Percentiles rank a stretch among this genome's conserved stretches.
These are phyloP conservation scores for Aspergillus ruber DNA, from an alignment of 2,329 filamentous ascomycete genomes.

Conservation along the genomic window DNA sequence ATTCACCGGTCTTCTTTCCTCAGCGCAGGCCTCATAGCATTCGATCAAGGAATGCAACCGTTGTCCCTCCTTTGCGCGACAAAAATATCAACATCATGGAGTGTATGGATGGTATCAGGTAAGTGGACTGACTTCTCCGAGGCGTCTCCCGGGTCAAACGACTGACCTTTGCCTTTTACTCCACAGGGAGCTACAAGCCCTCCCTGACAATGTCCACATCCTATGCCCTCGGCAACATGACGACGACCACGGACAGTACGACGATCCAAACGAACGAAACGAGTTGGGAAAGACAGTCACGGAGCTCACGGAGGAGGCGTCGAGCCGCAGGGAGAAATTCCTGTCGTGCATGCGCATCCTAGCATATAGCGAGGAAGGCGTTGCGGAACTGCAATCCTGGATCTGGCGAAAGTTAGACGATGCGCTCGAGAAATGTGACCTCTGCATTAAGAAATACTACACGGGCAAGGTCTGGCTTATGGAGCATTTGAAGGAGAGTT, in stretches of 20 bases:
- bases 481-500: conserved; percentile 54
- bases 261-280: conserved; percentile 46
- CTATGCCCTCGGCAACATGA: conserved; percentile 61
- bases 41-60: conserved; percentile 11
- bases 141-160: neutral
- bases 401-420: conserved; percentile 54
- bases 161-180: conserved; percentile 9
- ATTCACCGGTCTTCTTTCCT: neutral
- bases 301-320: conserved; percentile 49
- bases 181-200: conserved; percentile 37
- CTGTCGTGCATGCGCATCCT: conserved; percentile 64
- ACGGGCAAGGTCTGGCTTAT: conserved; percentile 59
- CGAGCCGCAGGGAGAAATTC: conserved; percentile 54
- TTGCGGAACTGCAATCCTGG: conserved; percentile 53
- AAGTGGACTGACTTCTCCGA: conserved; percentile 11
- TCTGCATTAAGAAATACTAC: conserved; percentile 69
- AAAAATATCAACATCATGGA: conserved; percentile 25
- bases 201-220: conserved; percentile 51
- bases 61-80: conserved; percentile 5
- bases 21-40: neutral
- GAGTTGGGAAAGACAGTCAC: conserved; percentile 35
- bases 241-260: conserved; percentile 60
- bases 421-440: conserved; percentile 58
- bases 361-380: conserved; percentile 57
- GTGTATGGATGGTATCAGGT: conserved; percentile 38